These are phyloP conservation scores for Xylaria longipes DNA, from an alignment of 495 filamentous ascomycete genomes.

Conservation along the genomic window DNA sequence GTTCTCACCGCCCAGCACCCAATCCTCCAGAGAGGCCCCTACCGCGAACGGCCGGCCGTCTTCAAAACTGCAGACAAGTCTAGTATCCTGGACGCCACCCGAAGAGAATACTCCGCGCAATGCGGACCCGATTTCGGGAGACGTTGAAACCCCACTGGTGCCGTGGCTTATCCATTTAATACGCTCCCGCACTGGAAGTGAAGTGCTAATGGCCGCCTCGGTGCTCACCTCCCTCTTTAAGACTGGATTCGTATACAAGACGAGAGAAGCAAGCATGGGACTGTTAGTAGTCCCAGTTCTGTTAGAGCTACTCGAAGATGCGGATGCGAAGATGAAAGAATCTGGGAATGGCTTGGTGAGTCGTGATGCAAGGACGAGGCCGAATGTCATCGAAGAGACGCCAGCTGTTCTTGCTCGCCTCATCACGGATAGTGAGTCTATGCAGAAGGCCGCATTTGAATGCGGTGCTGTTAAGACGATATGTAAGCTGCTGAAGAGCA, in stretches of 20 bases:
- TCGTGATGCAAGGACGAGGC: slow-evolving; percentile 46
- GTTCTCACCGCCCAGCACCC: slow-evolving; percentile 65
- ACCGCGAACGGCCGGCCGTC: slow-evolving; percentile 35
- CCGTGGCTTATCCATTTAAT: slow-evolving; percentile 81
- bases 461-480: slow-evolving; percentile 75
- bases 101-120: slow-evolving; percentile 36
- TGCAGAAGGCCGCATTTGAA: slow-evolving; percentile 85
- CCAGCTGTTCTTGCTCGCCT: slow-evolving; percentile 78
- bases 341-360: slow-evolving; percentile 36
- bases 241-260: slow-evolving; percentile 67
- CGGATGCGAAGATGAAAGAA: slow-evolving; percentile 48
- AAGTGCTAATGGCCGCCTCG: slow-evolving; percentile 78
- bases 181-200: slow-evolving; percentile 65
- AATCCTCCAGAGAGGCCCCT: slow-evolving; percentile 49
- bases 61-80: slow-evolving; percentile 38
- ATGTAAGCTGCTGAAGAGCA: slow-evolving; percentile 76
- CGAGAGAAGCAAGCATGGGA: slow-evolving; percentile 66
- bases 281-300: slow-evolving; percentile 75
- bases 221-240: slow-evolving; percentile 79
- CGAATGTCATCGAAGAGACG: slow-evolving; percentile 70
- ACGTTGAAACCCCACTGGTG: slow-evolving; percentile 79
- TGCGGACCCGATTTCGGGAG: slow-evolving; percentile 52
- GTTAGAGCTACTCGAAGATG: slow-evolving; percentile 67
- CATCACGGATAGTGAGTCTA: slow-evolving; percentile 72
- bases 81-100: slow-evolving; percentile 34